A percentile compares a stretch with the other conserved stretches of the same genome.
These are phyloP conservation scores for Fomitopsis schrenkii DNA, from an alignment of 1,284 basidiomycete species.

Conservation along the genomic window DNA sequence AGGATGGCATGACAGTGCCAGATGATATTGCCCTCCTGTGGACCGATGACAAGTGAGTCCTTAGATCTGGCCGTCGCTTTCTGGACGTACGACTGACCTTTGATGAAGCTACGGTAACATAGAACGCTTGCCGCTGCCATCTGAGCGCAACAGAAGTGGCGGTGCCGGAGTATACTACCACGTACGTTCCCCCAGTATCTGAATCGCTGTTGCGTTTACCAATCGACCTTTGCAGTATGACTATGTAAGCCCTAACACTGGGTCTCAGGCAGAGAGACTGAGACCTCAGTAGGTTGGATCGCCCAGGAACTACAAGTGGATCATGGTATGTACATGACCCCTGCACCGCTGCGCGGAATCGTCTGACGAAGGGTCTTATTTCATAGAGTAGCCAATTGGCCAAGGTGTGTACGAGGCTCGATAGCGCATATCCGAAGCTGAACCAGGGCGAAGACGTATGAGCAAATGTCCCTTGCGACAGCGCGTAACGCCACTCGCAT, in stretches of 20 bases:
- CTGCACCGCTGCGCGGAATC: neutral
- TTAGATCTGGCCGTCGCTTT: neutral
- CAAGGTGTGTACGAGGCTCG: slow-evolving; percentile 16
- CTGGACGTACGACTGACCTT: neutral
- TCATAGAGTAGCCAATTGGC: slow-evolving; percentile 22
- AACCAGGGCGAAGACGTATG: slow-evolving; percentile 37
- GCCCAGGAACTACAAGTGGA: slow-evolving; percentile 60
- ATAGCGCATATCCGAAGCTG: neutral
- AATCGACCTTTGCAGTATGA: slow-evolving; percentile 27
- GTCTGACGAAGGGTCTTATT: neutral
- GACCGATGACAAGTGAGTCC: slow-evolving; percentile 55
- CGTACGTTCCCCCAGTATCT: slow-evolving; percentile 28
- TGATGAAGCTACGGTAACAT: slow-evolving; percentile 52
- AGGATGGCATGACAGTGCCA: slow-evolving; percentile 51
- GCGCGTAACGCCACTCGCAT: slow-evolving; percentile 51
- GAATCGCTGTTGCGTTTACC: neutral
- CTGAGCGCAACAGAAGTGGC: slow-evolving; percentile 53
- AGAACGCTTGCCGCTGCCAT: slow-evolving; percentile 47
- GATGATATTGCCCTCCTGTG: slow-evolving; percentile 57
- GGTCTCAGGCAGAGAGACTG: neutral
- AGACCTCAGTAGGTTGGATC: slow-evolving; percentile 41
- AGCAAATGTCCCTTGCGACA: slow-evolving; percentile 59
- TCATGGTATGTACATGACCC: slow-evolving; percentile 34
- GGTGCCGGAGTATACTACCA: slow-evolving; percentile 72
- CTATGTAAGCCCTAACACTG: slow-evolving; percentile 31